These are phyloP conservation scores for Paramecium caudatum DNA, from an alignment of 73 alveolate genomes.

Conservation along the genomic window DNA sequence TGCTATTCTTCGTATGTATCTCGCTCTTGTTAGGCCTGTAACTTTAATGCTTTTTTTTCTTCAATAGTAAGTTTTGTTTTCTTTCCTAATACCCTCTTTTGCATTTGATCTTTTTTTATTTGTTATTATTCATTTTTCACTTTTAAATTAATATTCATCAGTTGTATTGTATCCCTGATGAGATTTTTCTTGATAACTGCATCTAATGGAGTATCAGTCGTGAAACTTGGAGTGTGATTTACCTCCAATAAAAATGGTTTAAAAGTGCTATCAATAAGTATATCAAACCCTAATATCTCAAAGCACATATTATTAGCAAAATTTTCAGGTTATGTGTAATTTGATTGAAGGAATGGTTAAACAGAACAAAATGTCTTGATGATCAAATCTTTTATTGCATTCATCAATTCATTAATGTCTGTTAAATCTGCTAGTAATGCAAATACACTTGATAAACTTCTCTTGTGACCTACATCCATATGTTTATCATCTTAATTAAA, in stretches of 20 bases:
- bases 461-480: conserved; percentile 90
- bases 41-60: conserved; percentile 38
- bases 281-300: conserved; percentile 95
- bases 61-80: conserved; percentile 10
- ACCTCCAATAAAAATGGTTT: conserved; percentile 95
- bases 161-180: conserved; percentile 78
- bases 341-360: conserved; percentile 82
- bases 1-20: conserved; percentile 67
- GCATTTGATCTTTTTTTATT: conserved; percentile 55
- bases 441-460: conserved; percentile 79
- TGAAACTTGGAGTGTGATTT: conserved; percentile 92
- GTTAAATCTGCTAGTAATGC: background rate
- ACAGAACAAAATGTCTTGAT: conserved; percentile 88
- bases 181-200: conserved; percentile 81
- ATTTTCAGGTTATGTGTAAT: conserved; percentile 86
- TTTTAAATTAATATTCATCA: conserved; percentile 78
- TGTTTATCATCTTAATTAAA: conserved; percentile 84
- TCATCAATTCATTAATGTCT: conserved; percentile 78
- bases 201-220: conserved; percentile 90
- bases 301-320: conserved; percentile 86
- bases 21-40: conserved; percentile 50
- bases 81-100: conserved; percentile 56
- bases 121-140: conserved; percentile 73
- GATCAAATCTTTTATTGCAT: conserved; percentile 88
- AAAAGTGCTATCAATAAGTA: conserved; percentile 84